Base-by-base conservation (phyloP, 495 filamentous ascomycete species). In the Penicillium psychrofluorescens region DNA sequence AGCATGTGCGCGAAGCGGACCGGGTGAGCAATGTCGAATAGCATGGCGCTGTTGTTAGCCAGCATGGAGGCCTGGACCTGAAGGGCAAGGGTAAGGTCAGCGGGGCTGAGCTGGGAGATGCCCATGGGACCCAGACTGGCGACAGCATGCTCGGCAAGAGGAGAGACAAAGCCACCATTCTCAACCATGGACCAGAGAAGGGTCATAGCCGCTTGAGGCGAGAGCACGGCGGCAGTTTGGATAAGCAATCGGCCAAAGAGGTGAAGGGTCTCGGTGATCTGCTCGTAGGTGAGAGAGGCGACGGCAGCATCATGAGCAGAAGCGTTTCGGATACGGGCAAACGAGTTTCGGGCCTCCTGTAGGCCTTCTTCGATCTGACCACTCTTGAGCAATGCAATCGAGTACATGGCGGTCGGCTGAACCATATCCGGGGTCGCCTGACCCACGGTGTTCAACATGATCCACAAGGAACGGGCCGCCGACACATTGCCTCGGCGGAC, bases 261-360 rank as follows among this genome's bases (percentile, higher is more conserved):
- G 52, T 91, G 84, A 41, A 86, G 72, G 12, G 81, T 86, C 58
- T 96, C 91, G 52, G 95, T 91, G 38, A 95, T 84, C 63, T 90
- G 83, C 50, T 91, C 88, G 28, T 75, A 64, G 39, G 83, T 58
- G 28, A 50, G 51, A 38, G 70, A 39, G 40, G 50, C 27, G 37
- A 48, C 46, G 46, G 49, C 51, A 15, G 57, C 69, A 39, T 33
- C 22, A 29, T 64, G 35, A n/a, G 49, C 44, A 42, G 72, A 69
- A 33, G 69, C 54, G 36, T 76, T 75, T 45, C 86, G 83, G 48
- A 95, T 85, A 34, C 84, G 84, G 45, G 76, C 67, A 59, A 95
- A 95, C 83, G 92, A 88, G 57, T 80, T 68, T 41, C 90, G 85
- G 22, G 85, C 81, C 49, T 90, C 79, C 11, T 75, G 66, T 42